Conservation (phyloP, 345 rosid species). For the Salix arbutifolia region DNA sequence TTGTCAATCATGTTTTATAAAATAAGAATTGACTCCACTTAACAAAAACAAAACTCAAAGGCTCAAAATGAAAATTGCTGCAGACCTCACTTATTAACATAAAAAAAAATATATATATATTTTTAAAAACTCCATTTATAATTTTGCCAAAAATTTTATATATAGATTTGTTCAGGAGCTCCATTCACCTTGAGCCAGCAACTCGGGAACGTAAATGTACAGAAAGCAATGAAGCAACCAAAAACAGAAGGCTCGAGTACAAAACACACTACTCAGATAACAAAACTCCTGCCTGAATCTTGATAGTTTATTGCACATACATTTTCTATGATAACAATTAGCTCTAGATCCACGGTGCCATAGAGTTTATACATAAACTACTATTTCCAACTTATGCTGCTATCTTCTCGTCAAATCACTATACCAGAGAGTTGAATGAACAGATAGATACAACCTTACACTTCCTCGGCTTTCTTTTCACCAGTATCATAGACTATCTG, state of each 20-base stretch:
- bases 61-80: no score
- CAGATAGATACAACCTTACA: not conserved
- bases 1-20: no score
- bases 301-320: not conserved
- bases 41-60: no score
- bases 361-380: not conserved
- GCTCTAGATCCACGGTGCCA: not conserved
- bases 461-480: not conserved
- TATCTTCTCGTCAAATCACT: not conserved
- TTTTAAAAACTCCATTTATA: no score
- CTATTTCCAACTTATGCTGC: not conserved
- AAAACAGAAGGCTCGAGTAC: not conserved
- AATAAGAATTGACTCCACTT: no score
- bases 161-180: no score
- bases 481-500: not conserved
- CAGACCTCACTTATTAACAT: no score
- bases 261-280: not conserved
- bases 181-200: no score
- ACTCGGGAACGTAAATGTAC: no score
- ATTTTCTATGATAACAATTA: not conserved
- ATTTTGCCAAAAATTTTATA: no score
- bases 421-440: not conserved
- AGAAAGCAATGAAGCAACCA: not conserved
- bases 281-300: not conserved
- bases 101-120: no score